Percentiles rank a stretch among this genome's conserved stretches.
Conservation (phyloP, 2,329 filamentous ascomycete genomes). For the Nigrospora sphaerica region DNA sequence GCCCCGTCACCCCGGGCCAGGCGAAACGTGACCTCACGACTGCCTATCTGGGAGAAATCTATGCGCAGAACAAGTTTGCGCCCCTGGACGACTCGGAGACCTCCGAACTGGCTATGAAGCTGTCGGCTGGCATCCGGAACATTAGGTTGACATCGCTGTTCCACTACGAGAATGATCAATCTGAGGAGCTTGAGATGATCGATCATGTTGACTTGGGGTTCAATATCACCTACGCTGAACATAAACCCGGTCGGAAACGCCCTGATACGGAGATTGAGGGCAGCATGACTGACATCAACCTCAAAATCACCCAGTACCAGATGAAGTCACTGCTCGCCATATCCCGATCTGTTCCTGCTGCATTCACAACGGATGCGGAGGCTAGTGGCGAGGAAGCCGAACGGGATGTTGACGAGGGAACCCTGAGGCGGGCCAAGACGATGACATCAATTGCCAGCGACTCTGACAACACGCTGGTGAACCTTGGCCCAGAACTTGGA, state of each 20-base stretch:
- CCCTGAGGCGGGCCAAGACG: slow-evolving; percentile 40
- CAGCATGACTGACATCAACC: slow-evolving; percentile 86
- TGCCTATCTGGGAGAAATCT: slow-evolving; percentile 94
- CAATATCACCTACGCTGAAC: slow-evolving; percentile 85
- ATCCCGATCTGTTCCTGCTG: slow-evolving; percentile 78
- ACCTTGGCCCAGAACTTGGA: slow-evolving; percentile 64
- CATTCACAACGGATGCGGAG: slow-evolving; percentile 70
- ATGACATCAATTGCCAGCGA: slow-evolving; percentile 27
- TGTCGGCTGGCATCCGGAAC: slow-evolving; percentile 86
- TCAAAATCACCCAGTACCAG: slow-evolving; percentile 84
- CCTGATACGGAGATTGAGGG: slow-evolving; percentile 91
- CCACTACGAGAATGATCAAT: slow-evolving; percentile 63
- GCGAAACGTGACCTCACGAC: slow-evolving; percentile 76
- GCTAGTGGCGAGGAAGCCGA: slow-evolving; percentile 67
- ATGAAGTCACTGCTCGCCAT: slow-evolving; percentile 84
- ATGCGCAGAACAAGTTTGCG: slow-evolving; percentile 88
- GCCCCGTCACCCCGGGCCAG: slow-evolving; percentile 62
- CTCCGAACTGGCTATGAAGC: slow-evolving; percentile 75
- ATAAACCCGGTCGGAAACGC: slow-evolving; percentile 66
- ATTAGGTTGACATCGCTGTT: slow-evolving; percentile 86
- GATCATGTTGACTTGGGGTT: slow-evolving; percentile 95
- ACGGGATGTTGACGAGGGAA: slow-evolving; percentile 60
- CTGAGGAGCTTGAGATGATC: slow-evolving; percentile 91
- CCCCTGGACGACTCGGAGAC: slow-evolving; percentile 71
- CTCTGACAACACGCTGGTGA: slow-evolving; percentile 36